These are phyloP conservation scores for Stachybotrys elegans DNA, from an alignment of 2,329 filamentous ascomycete genomes.

Conservation along the genomic window DNA sequence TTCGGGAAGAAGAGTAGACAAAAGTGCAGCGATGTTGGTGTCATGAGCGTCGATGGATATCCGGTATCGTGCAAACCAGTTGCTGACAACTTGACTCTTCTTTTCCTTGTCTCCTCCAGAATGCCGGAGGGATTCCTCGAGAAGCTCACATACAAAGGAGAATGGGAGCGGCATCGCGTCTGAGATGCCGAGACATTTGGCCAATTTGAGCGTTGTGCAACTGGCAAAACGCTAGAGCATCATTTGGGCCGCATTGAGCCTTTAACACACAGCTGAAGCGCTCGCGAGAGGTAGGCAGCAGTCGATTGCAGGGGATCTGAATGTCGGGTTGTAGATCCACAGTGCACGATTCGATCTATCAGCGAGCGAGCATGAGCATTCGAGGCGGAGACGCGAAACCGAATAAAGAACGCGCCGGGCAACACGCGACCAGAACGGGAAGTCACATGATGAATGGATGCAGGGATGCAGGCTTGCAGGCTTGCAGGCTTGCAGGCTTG, in stretches of 20 bases:
- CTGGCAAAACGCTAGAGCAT: too few species aligned
- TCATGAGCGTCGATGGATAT: slow-evolving; percentile 49
- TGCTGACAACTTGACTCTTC: slow-evolving; percentile 36
- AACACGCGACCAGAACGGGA: slow-evolving; percentile 21
- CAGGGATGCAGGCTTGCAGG: not conserved
- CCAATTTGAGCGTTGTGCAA: too few species aligned
- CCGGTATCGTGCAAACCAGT: slow-evolving; percentile 68
- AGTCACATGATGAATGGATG: slow-evolving; percentile 23
- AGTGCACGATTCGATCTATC: too few species aligned
- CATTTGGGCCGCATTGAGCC: too few species aligned
- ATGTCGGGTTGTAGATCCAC: too few species aligned
- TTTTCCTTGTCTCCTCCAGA: slow-evolving; percentile 26
- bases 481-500: too few species aligned
- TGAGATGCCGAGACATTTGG: slow-evolving; percentile 6
- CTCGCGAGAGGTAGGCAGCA: too few species aligned
- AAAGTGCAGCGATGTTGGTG: slow-evolving; percentile 56
- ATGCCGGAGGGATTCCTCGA: slow-evolving; percentile 59
- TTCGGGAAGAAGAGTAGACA: slow-evolving; percentile 74
- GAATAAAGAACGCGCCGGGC: not conserved
- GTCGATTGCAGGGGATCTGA: too few species aligned
- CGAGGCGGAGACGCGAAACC: too few species aligned
- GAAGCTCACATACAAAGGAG: slow-evolving; percentile 65
- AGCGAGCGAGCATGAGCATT: too few species aligned
- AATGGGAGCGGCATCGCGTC: slow-evolving; percentile 61
- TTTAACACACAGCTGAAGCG: too few species aligned